Evolutionary conservation across 1,284 basidiomycete species (phyloP).

Genomic region (Malassezia pachydermatis): DNA sequence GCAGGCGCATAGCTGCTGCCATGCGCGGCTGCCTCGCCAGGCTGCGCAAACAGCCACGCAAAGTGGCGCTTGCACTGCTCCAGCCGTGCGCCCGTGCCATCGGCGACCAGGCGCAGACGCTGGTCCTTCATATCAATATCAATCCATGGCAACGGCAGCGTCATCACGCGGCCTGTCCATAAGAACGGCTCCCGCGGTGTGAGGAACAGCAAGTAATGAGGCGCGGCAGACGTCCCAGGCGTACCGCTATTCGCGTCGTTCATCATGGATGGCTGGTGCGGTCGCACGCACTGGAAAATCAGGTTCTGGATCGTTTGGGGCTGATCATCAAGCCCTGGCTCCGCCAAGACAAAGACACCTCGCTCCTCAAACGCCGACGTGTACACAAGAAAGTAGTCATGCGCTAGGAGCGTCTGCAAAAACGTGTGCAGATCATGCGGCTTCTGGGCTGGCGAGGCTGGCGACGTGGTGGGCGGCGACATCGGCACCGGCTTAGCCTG

Average conservation of each 20-base stretch:
- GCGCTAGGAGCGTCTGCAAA: constrained; percentile 67
- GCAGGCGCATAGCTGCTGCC: neutral
- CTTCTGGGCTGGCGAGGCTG: constrained; percentile 6
- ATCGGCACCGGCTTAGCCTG: neutral
- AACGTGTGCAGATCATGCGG: constrained; percentile 61
- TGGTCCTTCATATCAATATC: constrained; percentile 42
- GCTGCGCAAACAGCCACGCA: constrained; percentile 47
- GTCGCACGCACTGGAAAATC: constrained; percentile 63
- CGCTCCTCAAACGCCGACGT: constrained; percentile 79
- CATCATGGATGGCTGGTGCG: neutral
- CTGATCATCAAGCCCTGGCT: constrained; percentile 69
- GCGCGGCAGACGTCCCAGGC: constrained; percentile 3
- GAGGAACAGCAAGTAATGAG: constrained; percentile 69
- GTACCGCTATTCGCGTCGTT: neutral
- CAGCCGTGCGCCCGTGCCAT: constrained; percentile 71
- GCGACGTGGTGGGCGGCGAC: neutral
- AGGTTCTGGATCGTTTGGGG: constrained; percentile 71
- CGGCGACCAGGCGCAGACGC: constrained; percentile 41
- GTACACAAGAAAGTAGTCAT: constrained; percentile 90
- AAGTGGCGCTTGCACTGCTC: constrained; percentile 70
- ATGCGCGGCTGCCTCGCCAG: constrained; percentile 43
- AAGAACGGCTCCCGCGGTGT: constrained; percentile 78
- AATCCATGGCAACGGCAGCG: constrained; percentile 34
- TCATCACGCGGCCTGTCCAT: constrained; percentile 80
- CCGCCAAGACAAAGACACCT: constrained; percentile 85